A percentile compares a stretch with the other conserved stretches of the same genome.
phyloP scores from a whole-genome alignment of 164 flowering plant species.

The Kingdonia uniflora region DNA sequence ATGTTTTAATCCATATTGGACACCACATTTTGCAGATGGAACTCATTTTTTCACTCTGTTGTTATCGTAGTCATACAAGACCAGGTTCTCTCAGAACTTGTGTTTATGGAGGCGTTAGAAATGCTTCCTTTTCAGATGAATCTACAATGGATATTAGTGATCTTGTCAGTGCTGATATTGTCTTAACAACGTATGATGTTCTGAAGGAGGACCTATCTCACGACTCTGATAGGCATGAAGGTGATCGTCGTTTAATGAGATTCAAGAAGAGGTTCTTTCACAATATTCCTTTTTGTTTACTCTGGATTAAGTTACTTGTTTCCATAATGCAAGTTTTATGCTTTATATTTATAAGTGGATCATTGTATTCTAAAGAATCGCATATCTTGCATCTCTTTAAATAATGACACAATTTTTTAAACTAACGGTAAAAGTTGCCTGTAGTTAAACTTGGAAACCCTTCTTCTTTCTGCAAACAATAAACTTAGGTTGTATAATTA shows the following conservation, averaged over 20 bases:
- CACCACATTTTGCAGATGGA: background rate
- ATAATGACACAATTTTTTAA: too few species aligned
- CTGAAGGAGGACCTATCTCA: slow-evolving; percentile 85
- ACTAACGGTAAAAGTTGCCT: too few species aligned
- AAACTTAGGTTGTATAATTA: too few species aligned
- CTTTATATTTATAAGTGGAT: background rate
- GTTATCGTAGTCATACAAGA: slow-evolving; percentile 54
- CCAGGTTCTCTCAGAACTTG: slow-evolving; percentile 59
- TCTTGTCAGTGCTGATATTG: slow-evolving; percentile 71
- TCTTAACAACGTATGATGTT: slow-evolving; percentile 92
- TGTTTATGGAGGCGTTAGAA: slow-evolving; percentile 80
- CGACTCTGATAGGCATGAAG: slow-evolving; percentile 87
- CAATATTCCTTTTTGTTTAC: background rate
- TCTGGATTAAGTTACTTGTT: too few species aligned
- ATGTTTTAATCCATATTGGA: background rate
- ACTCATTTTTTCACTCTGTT: slow-evolving; percentile 5
- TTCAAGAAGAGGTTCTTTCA: slow-evolving; percentile 66
- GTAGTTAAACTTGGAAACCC: too few species aligned
- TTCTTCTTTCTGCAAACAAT: too few species aligned
- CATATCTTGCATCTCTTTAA: too few species aligned
- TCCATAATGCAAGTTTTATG: too few species aligned
- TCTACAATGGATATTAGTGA: slow-evolving; percentile 39
- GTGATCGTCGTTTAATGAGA: slow-evolving; percentile 82
- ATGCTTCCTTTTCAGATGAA: slow-evolving; percentile 36
- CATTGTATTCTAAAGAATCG: background rate